phyloP scores from a whole-genome alignment of 2,329 filamentous ascomycete species.

The Ambrosiella beaveri region DNA sequence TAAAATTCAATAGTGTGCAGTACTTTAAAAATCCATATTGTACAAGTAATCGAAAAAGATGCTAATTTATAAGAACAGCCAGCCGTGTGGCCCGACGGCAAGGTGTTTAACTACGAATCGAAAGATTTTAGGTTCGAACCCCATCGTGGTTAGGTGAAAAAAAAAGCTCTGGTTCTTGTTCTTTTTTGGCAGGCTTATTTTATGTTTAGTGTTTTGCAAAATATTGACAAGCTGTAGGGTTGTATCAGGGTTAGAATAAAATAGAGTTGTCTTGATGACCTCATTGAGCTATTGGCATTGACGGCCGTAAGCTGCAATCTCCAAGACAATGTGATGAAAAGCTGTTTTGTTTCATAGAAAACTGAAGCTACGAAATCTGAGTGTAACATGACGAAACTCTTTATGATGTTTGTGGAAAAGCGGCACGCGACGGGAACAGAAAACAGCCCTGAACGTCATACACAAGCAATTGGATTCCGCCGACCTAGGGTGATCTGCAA shows the following conservation, averaged over 20 bases:
- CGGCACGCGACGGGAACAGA: not conserved
- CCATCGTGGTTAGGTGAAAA: not conserved
- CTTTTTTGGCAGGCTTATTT: not conserved
- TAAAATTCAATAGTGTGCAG: not conserved
- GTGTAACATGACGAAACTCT: too few species aligned
- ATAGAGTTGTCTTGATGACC: too few species aligned
- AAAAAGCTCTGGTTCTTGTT: not conserved
- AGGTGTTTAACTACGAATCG: not conserved
- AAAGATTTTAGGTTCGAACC: not conserved
- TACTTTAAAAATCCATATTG: not conserved
- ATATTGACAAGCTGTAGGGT: too few species aligned
- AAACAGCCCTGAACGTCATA: not conserved
- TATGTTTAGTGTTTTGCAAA: too few species aligned
- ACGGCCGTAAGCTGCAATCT: too few species aligned
- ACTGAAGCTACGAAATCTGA: too few species aligned
- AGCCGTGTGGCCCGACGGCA: not conserved
- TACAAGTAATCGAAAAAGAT: not conserved
- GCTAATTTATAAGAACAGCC: not conserved
- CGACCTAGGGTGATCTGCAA: not conserved
- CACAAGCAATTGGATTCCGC: not conserved
- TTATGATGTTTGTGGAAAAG: not conserved
- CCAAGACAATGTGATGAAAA: too few species aligned
- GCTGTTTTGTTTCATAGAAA: too few species aligned
- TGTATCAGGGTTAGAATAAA: too few species aligned
- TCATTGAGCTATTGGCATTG: too few species aligned